Evolutionary conservation across 345 rosid species (phyloP), one percentile per base, ranked within the genome.

Genomic region (Syzygium aqueum): DNA sequence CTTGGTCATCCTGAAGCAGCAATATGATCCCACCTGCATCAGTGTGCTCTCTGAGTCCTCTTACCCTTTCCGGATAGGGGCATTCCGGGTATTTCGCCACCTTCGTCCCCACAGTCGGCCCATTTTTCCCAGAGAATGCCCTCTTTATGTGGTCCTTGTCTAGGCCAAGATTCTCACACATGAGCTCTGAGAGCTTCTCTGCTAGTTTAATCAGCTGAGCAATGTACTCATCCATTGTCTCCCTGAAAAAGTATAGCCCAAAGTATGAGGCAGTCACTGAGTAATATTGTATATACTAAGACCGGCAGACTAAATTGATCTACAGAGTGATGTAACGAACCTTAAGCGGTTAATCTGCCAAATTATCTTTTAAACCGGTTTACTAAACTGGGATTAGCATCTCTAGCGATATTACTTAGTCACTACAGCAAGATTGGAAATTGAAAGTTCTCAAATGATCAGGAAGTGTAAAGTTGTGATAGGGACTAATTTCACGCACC

Each of bases 21-120:
- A 95, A 90, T 83, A 97, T 96, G 94, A 97, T 96, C 67, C 98
- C 99, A 8, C 98, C 99, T 0, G 98, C 98, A 88, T 96, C 99
- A 0, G 96, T 94, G 89, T 96, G 99, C 89, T 96, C 97, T 86
- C 98, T 88, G 21, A 96, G 96, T 52, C 99, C 99, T 92, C 97
- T 91, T 46, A 97, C 94, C 53, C 92, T 94, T 86, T 95, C 95
- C 6, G 99, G 98, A 57, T 88, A 88, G 40, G 96, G 95, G 80
- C 99, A 97, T 33, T 94, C 88, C 9, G 98, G 99, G 83, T 96
- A 97, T 73, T 91, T 94, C 11, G 97, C 99, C 73, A 95, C 97
- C 91, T 95, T 97, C 80, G 99, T 97, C 27, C 98, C 98, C 17
- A 97, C 94, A 43, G 96, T 87, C 59, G 98, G 98, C 85, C 97